Conservation (phyloP, 1,284 basidiomycete genomes). For the Coniferiporia sulphurascens region DNA sequence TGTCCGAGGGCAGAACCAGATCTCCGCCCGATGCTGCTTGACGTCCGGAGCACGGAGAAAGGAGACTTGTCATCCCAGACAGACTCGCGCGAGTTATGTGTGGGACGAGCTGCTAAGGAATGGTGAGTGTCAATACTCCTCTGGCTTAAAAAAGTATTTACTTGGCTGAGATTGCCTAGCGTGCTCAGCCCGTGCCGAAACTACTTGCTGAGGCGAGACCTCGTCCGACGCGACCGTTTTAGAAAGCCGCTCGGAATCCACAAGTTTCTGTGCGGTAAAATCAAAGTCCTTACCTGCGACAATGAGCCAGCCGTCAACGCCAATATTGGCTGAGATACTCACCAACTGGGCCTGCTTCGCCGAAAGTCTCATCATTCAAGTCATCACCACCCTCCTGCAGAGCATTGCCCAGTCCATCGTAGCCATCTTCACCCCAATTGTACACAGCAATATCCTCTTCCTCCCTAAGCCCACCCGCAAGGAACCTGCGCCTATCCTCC, state of each 20-base stretch:
- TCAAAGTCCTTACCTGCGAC: conserved; percentile 86
- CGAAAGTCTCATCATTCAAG: conserved; percentile 95
- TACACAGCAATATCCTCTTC: conserved; percentile 80
- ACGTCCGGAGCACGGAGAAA: conserved; percentile 52
- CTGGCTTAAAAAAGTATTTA: conserved; percentile 14
- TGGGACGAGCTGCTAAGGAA: conserved; percentile 26
- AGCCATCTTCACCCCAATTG: conserved; percentile 86
- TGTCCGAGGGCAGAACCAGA: conserved; percentile 9
- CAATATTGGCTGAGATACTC: conserved; percentile 27
- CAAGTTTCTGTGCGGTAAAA: conserved; percentile 56
- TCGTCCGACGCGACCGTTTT: not conserved
- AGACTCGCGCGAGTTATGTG: conserved; percentile 55
- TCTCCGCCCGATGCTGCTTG: conserved; percentile 22
- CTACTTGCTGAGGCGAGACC: not conserved
- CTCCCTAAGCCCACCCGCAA: conserved; percentile 46
- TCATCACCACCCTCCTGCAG: conserved; percentile 89
- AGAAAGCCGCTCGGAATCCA: conserved; percentile 26
- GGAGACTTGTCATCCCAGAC: conserved; percentile 78
- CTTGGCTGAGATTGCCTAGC: conserved; percentile 18
- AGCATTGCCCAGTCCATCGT: conserved; percentile 85
- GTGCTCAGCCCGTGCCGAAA: conserved; percentile 3
- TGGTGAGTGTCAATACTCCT: not conserved
- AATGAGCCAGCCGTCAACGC: not conserved
- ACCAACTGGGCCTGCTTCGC: conserved; percentile 65
- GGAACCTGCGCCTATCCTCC: conserved; percentile 52